Evolutionary conservation across 148 eudicot genomes (phyloP), one percentile per base, ranked within the genome.

Genomic region (Cornus kousa): DNA sequence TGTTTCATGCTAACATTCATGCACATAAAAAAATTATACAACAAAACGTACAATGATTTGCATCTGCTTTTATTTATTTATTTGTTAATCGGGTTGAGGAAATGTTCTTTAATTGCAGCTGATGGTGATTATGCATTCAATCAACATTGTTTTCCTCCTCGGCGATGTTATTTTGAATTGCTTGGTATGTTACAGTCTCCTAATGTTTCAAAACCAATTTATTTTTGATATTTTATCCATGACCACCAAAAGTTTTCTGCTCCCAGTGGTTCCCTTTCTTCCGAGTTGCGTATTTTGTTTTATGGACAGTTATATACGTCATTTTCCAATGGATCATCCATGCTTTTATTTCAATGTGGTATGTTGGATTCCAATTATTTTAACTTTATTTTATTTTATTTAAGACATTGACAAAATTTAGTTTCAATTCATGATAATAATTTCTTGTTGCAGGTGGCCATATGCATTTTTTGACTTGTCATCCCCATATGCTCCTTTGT

Each of bases 281-380:
- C 83, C 91, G 99, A 48, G 59, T 92, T 57, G 88, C 86, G 40
- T 96, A 96, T 83, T 92, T 96, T 53, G 76, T 88, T 71, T 40
- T 89, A 70, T 91, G 92, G 94, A 93, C 95, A n/a, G 79, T 82
- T 67, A 70, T 74, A 20, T 96, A 86, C 78, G 90, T 96, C 78
- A 78, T 91, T 76, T 85, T 81, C 89, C 99, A 96, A 76, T 96
- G 99, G 99, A 90, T 92, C 79, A 53, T 88, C 76, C 99, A 96
- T 83, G 88, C 85, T 78, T 90, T 87, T 78, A 79, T 89, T 73
- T 86, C 89, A 68, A 50, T 85, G 31, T 69, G 87, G 98, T 93
- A 87, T 71, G 87, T 62, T 62, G 3, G 24, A 13, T 57, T 62
- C 24, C 66, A 2, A 5, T n/a, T n/a, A 57, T 13, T 57, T 19